Base-by-base conservation (phyloP, 495 filamentous ascomycete genomes). In the Monascus purpureus region DNA sequence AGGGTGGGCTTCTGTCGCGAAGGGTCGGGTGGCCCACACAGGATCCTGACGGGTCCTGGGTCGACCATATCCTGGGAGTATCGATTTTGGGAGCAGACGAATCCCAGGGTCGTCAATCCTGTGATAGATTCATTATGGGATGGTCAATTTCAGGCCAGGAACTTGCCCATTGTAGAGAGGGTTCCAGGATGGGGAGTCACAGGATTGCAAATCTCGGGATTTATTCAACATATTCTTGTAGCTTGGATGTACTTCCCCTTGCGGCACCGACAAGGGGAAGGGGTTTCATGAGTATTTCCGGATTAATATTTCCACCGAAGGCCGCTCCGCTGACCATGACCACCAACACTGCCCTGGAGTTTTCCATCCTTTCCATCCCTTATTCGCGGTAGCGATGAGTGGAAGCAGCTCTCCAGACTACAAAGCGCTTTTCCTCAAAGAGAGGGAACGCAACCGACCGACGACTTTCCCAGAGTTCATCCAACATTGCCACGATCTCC, bases 401-500 rank as follows among this genome's bases (percentile, higher is more conserved):
- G 11, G 28, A 8, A 17, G 18, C 30, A 34, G 28, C 25, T 38
- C 35, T 4, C 27, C 39, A 1, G 32, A 46, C 30, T 46, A 46
- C 16, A 39, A 42, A 23, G 14, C 18, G 18, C 36, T 43, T 11
- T 43, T 33, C 20, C 18, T 25, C 6, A 3, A 23, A 19, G 22
- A 25, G n/a, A 25, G n/a, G 22, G 7, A n/a, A 7, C 22, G 22
- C 22, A 29, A 14, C 17, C 43, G 23, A 24, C 46, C 3, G 14
- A 61, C 56, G 22, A 50, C 55, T 33, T 55, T 57, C 32, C 33
- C 16, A 37, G 60, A 59, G 34, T 47, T 58, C 38, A 39, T 63
- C 24, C 38, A 29, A 28, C 25, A 40, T 25, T 57, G 51, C 35
- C 50, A 62, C 27, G 34, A 47, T 31, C 37, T 57, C 14, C 37